Evolutionary conservation across 257 asterid species (phyloP).

Genomic region (Plantago ovata): DNA sequence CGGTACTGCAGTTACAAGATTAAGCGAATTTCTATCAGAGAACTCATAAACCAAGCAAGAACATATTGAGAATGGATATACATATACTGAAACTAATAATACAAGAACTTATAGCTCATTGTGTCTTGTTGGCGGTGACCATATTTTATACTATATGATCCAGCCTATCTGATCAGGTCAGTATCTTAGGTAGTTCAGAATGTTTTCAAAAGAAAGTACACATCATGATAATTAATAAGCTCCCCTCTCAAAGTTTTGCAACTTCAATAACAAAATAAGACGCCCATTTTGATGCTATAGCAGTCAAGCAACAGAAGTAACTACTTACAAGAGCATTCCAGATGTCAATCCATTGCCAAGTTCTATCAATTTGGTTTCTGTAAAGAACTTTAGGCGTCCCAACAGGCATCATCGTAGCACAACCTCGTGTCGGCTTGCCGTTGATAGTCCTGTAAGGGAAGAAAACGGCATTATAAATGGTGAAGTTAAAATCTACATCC

Average conservation of each 20-base stretch:
- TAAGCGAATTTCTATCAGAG: constrained; percentile 9
- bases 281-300: constrained; percentile 4
- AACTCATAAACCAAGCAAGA: neutral
- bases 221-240: neutral
- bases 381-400: constrained; percentile 92
- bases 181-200: neutral
- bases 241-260: neutral
- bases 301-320: constrained; percentile 13
- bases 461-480: neutral
- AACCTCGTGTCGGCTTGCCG: constrained; percentile 50
- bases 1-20: constrained; percentile 64
- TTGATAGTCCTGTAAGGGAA: constrained; percentile 34
- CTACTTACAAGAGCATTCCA: constrained; percentile 96
- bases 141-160: neutral
- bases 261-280: neutral
- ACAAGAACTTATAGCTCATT: neutral
- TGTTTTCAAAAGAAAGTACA: constrained; percentile 1
- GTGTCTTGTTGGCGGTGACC: neutral
- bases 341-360: constrained; percentile 93
- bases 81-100: constrained; percentile 4
- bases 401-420: constrained; percentile 85
- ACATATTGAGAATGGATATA: neutral
- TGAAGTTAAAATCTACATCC: no score
- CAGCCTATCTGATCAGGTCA: neutral
- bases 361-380: constrained; percentile 63